phyloP scores from a whole-genome alignment of 805 yeast genomes.

The Candida piceae region DNA sequence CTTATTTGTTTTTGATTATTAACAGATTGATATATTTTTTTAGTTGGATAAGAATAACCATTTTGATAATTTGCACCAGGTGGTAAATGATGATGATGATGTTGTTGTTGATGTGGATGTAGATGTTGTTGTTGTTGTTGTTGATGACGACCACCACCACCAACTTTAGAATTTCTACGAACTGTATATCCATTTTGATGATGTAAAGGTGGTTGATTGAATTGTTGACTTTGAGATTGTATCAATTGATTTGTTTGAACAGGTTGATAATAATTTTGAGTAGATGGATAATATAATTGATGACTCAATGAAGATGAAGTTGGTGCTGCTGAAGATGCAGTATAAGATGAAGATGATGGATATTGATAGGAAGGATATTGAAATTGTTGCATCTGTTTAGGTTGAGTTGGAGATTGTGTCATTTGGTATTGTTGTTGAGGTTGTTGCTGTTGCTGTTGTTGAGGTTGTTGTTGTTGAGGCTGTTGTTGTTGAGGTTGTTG shows the following conservation, averaged over 20 bases:
- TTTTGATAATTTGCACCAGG: not conserved
- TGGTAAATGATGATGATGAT: not conserved
- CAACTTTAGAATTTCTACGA: too few relatives aligned
- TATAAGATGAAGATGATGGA: not conserved
- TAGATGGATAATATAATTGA: not conserved
- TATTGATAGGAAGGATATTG: not conserved
- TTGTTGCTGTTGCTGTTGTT: conserved; percentile 1
- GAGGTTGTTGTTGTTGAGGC: conserved; percentile 3
- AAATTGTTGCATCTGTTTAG: not conserved
- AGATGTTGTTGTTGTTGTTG: conserved; percentile 1
- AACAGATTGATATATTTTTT: conserved; percentile 9
- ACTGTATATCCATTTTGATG: too few relatives aligned
- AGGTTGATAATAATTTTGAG: conserved; percentile 1
- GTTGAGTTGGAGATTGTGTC: conserved; percentile 1
- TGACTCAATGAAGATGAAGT: not conserved
- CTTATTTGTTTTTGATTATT: conserved; percentile 14
- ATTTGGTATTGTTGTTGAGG: not conserved
- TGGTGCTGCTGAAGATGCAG: not conserved
- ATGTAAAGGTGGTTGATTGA: not conserved
- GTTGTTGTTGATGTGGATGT: conserved; percentile 2
- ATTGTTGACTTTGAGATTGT: too few relatives aligned
- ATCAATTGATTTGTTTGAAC: too few relatives aligned
- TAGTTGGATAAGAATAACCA: not conserved
- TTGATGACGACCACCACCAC: too few relatives aligned
- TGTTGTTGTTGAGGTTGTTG: too few relatives aligned